Evolutionary conservation across 2,329 filamentous ascomycete genomes (phyloP), one percentile per base, ranked within the genome.

Genomic region (Pseudogymnoascus sp.): DNA sequence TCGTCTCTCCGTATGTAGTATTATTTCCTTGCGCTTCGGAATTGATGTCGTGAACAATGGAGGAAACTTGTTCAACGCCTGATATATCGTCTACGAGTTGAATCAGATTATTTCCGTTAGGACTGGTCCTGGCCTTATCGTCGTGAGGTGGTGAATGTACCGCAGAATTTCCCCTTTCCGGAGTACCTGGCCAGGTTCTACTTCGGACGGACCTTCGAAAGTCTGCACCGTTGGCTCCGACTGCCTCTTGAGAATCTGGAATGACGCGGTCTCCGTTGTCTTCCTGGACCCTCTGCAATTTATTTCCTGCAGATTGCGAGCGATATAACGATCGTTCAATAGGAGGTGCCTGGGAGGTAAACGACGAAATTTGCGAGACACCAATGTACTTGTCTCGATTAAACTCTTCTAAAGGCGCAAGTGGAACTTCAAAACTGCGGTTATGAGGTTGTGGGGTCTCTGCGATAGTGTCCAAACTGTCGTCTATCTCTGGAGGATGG

Each of bases 201-300:
- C 63, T 36, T 39, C 66, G 31, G 31, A 63, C 40, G 61, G 67
- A 70, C 16, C 63, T 66, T 11, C 66, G 64, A n/a, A 66, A 37
- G 31, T 68, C 66, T 29, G 68, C 68, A 39, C 60, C 45, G 16
- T 70, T 69, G 26, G 66, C 63, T 26, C 65, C 62, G 8, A 71
- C 72, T 34, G 69, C 47, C 29, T 69, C 71, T 61, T 74, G 73
- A 8, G 72, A 74, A 65, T 74, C 73, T 6, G 72, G 69, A 26
- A 74, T 71, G 45, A 70, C 62, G n/a, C 68, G 69, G 42, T 65
- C 65, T 37, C 66, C 64, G 31, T 62, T 61, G 39, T 34, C 60
- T 26, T 45, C 57, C 18, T 61, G 29, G 21, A 62, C 45, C 12
- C 26, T 37, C n/a, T 23, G 21, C 62, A 42, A 65, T 34, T 39